Evolutionary conservation across 2,329 filamentous ascomycete species (phyloP).

Genomic region (Trematosphaeria pertusa): DNA sequence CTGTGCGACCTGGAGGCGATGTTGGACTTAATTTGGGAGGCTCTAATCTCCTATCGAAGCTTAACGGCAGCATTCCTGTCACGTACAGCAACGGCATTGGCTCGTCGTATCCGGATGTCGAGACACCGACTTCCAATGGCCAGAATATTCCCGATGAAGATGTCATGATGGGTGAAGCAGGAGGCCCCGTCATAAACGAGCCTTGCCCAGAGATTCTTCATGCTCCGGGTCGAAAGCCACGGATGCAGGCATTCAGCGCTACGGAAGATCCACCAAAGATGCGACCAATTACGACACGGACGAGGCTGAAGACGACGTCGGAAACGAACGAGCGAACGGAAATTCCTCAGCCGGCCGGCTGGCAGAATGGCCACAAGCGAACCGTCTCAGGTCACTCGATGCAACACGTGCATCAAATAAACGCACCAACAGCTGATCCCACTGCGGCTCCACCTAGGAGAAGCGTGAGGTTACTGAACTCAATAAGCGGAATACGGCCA

Average conservation of each 20-base stretch:
- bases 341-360: constrained; percentile 42
- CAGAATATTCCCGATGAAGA: constrained; percentile 52
- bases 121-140: constrained; percentile 57
- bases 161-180: constrained; percentile 49
- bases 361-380: constrained; percentile 74
- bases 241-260: constrained; percentile 42
- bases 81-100: constrained; percentile 24
- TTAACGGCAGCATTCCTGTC: constrained; percentile 52
- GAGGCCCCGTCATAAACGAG: constrained; percentile 40
- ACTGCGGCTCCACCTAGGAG: constrained; percentile 53
- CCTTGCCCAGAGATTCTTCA: constrained; percentile 53
- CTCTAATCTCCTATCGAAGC: constrained; percentile 48
- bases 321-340: constrained; percentile 49
- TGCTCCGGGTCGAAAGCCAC: constrained; percentile 54
- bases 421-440: constrained; percentile 40
- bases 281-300: constrained; percentile 49
- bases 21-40: constrained; percentile 45
- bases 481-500: constrained; percentile 69
- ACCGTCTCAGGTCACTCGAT: constrained; percentile 83
- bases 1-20: constrained; percentile 39
- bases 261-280: constrained; percentile 48
- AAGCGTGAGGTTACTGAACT: constrained; percentile 52
- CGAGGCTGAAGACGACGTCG: constrained; percentile 48
- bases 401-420: constrained; percentile 36
- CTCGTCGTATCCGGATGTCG: constrained; percentile 42